Base-by-base conservation (phyloP, 345 rosid species). In the Sisymbrium altissimum region DNA sequence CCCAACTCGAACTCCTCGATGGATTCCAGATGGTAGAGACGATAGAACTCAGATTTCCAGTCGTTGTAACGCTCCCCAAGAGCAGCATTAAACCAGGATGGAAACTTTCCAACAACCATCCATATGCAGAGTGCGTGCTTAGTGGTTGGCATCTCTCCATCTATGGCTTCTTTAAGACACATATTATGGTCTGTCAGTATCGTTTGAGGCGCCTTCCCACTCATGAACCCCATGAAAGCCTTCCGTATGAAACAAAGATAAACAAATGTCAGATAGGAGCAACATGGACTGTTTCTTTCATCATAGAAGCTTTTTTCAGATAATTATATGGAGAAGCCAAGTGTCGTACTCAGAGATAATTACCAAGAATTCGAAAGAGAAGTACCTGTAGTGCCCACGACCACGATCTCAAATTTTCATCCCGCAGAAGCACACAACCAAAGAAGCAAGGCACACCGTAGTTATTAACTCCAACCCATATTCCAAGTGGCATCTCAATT, bases 381-480 rank as follows among this genome's bases (percentile, higher is more conserved):
- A 41, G 53, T 82, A 93, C 98, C 97, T 94, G 93, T 74, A 89
- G 75, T 35, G 98, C 97, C 98, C 98, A 94, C 17, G 96, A 91
- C 57, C 88, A 79, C 0, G 98, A 88, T 75, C 91, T 86, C 70
- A 79, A 77, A 74, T 75, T 94, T 80, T 94, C 96, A 72, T 91
- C 97, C 9, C 88, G 86, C 76, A 91, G 77, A 70, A 94, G 90
- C 58, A 84, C 89, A 66, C 97, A 94, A n/a, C 96, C 89, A 52
- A 94, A 94, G 89, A 94, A 94, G 84, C 97, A 94, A 71, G 97
- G 98, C 87, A 89, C 90, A 25, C 98, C 97, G 60, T 91, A 94
- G 68, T 91, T 94, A 65, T 94, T 91, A 75, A 94, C 76, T 64
- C 98, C 98, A 68, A 91, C 84, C 97, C 96, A 94, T 81, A 94